phyloP scores from a whole-genome alignment of 1,284 basidiomycete species.

The Vanrija sp. region DNA sequence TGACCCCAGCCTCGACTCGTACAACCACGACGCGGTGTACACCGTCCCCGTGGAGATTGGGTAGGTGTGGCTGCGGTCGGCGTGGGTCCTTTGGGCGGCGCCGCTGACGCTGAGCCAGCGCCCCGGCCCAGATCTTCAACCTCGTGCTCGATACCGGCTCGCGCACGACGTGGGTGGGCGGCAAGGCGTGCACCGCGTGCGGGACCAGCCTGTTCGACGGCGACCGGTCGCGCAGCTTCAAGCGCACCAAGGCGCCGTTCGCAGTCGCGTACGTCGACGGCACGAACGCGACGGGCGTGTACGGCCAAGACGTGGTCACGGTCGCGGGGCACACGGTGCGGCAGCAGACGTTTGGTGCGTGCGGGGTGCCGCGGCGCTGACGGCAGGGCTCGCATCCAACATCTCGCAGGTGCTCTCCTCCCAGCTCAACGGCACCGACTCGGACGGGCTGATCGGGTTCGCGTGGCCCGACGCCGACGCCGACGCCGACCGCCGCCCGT shows the following conservation, averaged over 20 bases:
- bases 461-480: constrained; percentile 41
- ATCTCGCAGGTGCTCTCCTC: too few relatives aligned
- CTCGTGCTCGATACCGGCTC: constrained; percentile 50
- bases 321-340: background rate
- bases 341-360: constrained; percentile 1
- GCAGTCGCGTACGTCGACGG: background rate
- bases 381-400: background rate
- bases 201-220: too few relatives aligned
- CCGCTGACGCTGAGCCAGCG: too few relatives aligned
- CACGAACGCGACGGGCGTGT: background rate
- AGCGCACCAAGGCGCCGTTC: background rate
- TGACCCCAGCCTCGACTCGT: too few relatives aligned
- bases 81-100: too few relatives aligned
- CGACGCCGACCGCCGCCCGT: constrained; percentile 30
- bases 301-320: background rate
- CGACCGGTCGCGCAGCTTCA: background rate
- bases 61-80: too few relatives aligned
- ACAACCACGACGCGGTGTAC: too few relatives aligned
- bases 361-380: constrained; percentile 31
- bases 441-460: constrained; percentile 44
- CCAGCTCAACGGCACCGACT: constrained; percentile 21
- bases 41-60: too few relatives aligned
- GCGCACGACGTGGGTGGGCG: constrained; percentile 29
- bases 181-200: background rate
- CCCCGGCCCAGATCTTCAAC: constrained; percentile 43